phyloP scores from a whole-genome alignment of 352 stramenopile species.

The Phytophthora megakarya region DNA sequence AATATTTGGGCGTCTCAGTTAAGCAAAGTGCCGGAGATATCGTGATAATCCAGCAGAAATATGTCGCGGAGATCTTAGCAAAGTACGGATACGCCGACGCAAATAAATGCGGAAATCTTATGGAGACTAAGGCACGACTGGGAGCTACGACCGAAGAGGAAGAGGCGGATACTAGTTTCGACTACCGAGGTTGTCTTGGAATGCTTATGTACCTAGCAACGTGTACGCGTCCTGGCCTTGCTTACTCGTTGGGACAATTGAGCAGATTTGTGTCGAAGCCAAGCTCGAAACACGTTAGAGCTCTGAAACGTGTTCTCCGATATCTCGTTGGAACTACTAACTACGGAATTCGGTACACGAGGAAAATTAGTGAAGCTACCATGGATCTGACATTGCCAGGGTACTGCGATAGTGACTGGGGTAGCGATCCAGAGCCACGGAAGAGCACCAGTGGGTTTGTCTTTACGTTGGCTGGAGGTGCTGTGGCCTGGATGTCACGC shows the following conservation, averaged over 20 bases:
- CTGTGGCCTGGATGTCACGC: slow-evolving; percentile 1
- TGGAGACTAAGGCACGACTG: background rate
- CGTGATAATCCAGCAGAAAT: background rate
- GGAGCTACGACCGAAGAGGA: background rate
- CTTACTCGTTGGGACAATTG: background rate
- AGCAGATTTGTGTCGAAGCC: slow-evolving; percentile 8
- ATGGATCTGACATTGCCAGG: background rate
- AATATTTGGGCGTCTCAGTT: slow-evolving; percentile 6
- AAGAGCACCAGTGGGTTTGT: slow-evolving; percentile 6
- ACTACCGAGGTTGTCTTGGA: background rate
- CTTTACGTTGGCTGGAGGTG: background rate
- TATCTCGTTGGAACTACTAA: background rate
- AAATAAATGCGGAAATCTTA: slow-evolving; percentile 7
- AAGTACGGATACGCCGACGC: slow-evolving; percentile 1
- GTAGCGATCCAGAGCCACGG: background rate
- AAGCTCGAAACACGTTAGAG: background rate
- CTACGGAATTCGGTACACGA: slow-evolving; percentile 2
- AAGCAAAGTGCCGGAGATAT: background rate
- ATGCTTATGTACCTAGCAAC: slow-evolving; percentile 8
- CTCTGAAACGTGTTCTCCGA: background rate
- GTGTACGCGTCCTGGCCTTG: background rate
- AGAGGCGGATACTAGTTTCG: background rate
- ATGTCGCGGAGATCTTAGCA: background rate
- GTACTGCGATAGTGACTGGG: slow-evolving; percentile 5
- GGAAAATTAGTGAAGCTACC: background rate